Percentiles rank a stretch among this genome's conserved stretches.
phyloP scores from a whole-genome alignment of 78 protist species.

The Chrysochromulina tobinii region DNA sequence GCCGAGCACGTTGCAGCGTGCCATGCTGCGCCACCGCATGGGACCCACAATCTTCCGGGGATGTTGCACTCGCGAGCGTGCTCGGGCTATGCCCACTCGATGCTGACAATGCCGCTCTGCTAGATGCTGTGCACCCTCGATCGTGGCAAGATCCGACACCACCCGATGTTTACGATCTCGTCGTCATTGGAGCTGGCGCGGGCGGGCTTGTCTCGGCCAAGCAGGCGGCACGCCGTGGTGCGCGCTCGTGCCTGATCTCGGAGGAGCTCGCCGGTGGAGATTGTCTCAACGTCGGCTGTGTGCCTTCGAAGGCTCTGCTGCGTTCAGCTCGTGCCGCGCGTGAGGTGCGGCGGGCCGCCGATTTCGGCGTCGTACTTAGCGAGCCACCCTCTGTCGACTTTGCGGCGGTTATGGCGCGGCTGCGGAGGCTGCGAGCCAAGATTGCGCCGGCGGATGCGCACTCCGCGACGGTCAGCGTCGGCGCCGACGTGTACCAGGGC shows the following conservation, averaged over 20 bases:
- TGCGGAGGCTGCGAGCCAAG: conserved; percentile 46
- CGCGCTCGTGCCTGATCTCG: conserved; percentile 47
- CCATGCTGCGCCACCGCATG: too few species aligned
- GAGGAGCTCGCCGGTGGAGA: conserved; percentile 62
- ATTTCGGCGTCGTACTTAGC: too few species aligned
- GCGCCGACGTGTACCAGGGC: not conserved
- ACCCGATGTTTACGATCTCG: conserved; percentile 33
- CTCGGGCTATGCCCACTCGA: not conserved
- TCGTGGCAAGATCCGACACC: conserved; percentile 40
- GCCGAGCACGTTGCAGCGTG: too few species aligned
- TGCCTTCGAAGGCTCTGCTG: conserved; percentile 58
- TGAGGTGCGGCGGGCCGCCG: not conserved
- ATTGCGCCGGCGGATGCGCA: conserved; percentile 6
- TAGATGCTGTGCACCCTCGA: conserved; percentile 29
- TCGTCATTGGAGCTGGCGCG: conserved; percentile 68
- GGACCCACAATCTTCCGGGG: too few species aligned
- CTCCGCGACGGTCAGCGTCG: not conserved
- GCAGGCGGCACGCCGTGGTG: conserved; percentile 47
- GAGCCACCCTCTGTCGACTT: conserved; percentile 47
- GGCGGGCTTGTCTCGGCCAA: conserved; percentile 55
- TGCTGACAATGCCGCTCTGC: conserved; percentile 22
- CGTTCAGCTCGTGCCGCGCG: conserved; percentile 6
- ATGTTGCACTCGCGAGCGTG: too few species aligned
- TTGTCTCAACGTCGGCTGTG: conserved; percentile 75
- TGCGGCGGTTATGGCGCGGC: conserved; percentile 63